These are phyloP conservation scores for Penicillium samsonianum DNA, from an alignment of 495 filamentous ascomycete genomes.

Conservation along the genomic window DNA sequence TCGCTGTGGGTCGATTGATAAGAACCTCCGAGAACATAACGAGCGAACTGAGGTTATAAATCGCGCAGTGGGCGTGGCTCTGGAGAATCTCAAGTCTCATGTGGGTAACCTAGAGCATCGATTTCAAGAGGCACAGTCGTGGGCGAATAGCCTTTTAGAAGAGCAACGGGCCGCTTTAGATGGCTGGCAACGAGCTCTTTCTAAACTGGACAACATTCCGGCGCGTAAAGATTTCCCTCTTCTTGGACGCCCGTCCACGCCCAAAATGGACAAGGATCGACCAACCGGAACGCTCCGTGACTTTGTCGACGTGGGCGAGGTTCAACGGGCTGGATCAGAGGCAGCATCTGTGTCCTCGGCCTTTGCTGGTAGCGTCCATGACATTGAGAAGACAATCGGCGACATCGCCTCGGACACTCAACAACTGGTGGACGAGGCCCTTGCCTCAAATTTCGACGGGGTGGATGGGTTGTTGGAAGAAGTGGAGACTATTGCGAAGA, in stretches of 20 bases:
- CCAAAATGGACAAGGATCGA: conserved; percentile 37
- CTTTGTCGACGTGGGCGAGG: conserved; percentile 67
- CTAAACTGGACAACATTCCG: conserved; percentile 61
- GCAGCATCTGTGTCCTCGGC: conserved; percentile 48
- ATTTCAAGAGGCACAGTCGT: conserved; percentile 68
- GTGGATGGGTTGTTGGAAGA: conserved; percentile 70
- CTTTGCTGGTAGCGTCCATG: conserved; percentile 55
- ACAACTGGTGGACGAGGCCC: conserved; percentile 45
- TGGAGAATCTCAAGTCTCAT: conserved; percentile 78
- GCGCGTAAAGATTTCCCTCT: conserved; percentile 58
- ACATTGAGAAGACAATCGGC: conserved; percentile 53
- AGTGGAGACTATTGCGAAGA: conserved; percentile 79
- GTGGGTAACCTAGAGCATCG: conserved; percentile 72
- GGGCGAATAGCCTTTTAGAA: conserved; percentile 68
- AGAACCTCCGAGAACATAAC: conserved; percentile 53
- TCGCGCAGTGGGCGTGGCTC: conserved; percentile 71
- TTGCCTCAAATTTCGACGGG: conserved; percentile 39
- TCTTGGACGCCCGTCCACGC: conserved; percentile 48
- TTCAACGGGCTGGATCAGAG: conserved; percentile 61
- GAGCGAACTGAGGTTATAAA: conserved; percentile 71
- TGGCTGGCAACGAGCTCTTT: conserved; percentile 68
- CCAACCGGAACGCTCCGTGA: conserved; percentile 62
- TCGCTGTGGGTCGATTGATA: conserved; percentile 60
- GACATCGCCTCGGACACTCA: conserved; percentile 56
- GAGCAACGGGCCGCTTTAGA: conserved; percentile 67